Percentiles rank a stretch among this genome's conserved stretches.
Evolutionary conservation across 2,329 filamentous ascomycete genomes (phyloP).

Genomic region (Cladophialophora bantiana): DNA sequence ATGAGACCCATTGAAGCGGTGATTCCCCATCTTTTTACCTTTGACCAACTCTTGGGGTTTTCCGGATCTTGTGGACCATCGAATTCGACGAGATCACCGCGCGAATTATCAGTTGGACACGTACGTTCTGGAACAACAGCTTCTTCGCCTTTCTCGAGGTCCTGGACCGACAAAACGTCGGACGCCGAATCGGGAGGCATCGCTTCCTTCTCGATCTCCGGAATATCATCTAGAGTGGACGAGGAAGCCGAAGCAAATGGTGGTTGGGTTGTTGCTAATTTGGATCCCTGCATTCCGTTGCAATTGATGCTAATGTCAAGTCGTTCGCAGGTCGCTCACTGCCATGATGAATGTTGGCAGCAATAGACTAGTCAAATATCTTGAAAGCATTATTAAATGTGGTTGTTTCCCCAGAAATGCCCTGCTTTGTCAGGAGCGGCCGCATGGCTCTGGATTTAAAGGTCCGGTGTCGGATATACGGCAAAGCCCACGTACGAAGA

Average conservation of each 20-base stretch:
- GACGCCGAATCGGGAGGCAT: background rate
- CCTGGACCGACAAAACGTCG: constrained; percentile 9
- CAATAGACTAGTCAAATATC: background rate
- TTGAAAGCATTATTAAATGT: background rate
- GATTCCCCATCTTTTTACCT: constrained; percentile 51
- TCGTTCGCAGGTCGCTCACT: background rate
- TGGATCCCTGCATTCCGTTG: constrained; percentile 4
- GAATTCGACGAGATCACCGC: constrained; percentile 38
- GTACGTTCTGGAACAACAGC: background rate
- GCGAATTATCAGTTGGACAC: background rate
- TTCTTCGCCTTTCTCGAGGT: background rate
- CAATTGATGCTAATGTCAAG: background rate
- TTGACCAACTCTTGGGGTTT: constrained; percentile 43
- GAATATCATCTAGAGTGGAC: constrained; percentile 16
- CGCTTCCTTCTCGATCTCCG: constrained; percentile 13
- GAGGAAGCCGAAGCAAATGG: constrained; percentile 21
- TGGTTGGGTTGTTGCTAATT: background rate
- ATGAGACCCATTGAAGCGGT: constrained; percentile 52
- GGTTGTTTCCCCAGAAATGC: background rate
- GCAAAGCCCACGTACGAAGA: constrained; percentile 7
- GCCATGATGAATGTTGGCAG: constrained; percentile 11
- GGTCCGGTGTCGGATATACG: constrained; percentile 19
- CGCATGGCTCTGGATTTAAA: constrained; percentile 22
- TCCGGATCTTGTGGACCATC: constrained; percentile 41
- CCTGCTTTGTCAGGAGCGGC: constrained; percentile 1